Evolutionary conservation across 176 grass and related monocot species (phyloP).

Genomic region (Eleusine indica): DNA sequence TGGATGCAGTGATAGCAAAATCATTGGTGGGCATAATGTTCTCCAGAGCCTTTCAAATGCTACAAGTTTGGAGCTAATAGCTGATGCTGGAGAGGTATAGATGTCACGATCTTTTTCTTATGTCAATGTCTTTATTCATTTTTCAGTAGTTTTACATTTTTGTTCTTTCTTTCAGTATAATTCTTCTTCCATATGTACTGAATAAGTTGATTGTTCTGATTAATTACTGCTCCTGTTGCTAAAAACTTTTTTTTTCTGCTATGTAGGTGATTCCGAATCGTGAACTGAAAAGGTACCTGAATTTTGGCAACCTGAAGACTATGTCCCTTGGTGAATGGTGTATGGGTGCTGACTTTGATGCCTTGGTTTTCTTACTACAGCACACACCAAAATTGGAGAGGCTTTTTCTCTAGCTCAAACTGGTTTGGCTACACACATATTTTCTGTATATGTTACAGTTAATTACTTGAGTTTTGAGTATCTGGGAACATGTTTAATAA

Average conservation of each 20-base stretch:
- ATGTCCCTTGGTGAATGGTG: slow-evolving; percentile 50
- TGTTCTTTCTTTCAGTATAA: background rate
- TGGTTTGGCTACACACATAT: background rate
- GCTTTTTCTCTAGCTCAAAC: slow-evolving; percentile 39
- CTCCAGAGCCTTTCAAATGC: slow-evolving; percentile 26
- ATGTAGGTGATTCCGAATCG: slow-evolving; percentile 39
- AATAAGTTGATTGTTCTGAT: background rate
- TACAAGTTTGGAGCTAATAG: slow-evolving; percentile 41
- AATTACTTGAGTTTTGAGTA: background rate
- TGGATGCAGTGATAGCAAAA: background rate
- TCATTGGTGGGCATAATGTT: slow-evolving; percentile 23
- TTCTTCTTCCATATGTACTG: background rate
- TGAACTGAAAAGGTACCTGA: slow-evolving; percentile 33
- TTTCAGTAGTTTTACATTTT: background rate
- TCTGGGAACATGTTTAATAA: background rate
- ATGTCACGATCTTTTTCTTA: background rate
- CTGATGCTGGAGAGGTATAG: slow-evolving; percentile 27
- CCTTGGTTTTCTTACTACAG: slow-evolving; percentile 38
- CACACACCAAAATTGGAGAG: slow-evolving; percentile 24
- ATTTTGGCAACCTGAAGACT: slow-evolving; percentile 40
- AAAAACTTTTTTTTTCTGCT: slow-evolving; percentile 12
- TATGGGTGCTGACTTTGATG: slow-evolving; percentile 39
- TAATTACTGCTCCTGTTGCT: background rate
- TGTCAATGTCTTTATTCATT: background rate
- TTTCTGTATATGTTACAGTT: background rate